These are phyloP conservation scores for Mucor sp. DNA, from an alignment of 371 early-diverging fungal genomes.

Conservation along the genomic window DNA sequence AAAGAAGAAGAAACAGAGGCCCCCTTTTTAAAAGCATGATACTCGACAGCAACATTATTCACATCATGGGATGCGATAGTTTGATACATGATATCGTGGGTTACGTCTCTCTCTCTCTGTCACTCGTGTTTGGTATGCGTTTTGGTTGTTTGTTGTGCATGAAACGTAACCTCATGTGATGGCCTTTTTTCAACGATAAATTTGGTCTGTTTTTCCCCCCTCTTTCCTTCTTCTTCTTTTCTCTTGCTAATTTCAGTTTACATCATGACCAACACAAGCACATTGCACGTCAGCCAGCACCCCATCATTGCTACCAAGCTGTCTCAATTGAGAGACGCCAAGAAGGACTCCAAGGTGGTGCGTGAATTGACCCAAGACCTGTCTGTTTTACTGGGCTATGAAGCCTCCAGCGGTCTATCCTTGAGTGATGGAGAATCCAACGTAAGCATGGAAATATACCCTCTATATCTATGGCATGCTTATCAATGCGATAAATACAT, in stretches of 20 bases:
- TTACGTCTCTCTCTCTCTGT: neutral
- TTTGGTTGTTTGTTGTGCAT: neutral
- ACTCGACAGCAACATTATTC: neutral
- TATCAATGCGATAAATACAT: neutral
- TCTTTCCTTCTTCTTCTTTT: constrained; percentile 13
- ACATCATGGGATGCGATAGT: constrained; percentile 4
- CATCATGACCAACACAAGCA: constrained; percentile 16
- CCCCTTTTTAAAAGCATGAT: constrained; percentile 6
- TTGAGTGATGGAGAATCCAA: neutral
- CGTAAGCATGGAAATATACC: neutral
- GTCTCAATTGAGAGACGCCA: constrained; percentile 65
- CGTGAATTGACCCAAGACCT: constrained; percentile 72
- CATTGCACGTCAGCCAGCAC: constrained; percentile 55
- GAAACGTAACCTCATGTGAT: constrained; percentile 4
- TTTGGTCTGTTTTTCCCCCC: neutral
- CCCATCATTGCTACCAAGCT: constrained; percentile 76
- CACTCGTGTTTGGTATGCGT: neutral
- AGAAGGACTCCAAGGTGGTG: constrained; percentile 60
- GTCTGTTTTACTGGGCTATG: constrained; percentile 66
- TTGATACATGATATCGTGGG: neutral
- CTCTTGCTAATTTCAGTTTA: neutral
- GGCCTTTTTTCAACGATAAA: neutral
- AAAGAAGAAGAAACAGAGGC: neutral
- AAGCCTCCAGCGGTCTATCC: constrained; percentile 62
- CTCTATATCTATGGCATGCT: neutral